phyloP scores from a whole-genome alignment of 768 basidiomycete genomes.

The Boletus insuetus region DNA sequence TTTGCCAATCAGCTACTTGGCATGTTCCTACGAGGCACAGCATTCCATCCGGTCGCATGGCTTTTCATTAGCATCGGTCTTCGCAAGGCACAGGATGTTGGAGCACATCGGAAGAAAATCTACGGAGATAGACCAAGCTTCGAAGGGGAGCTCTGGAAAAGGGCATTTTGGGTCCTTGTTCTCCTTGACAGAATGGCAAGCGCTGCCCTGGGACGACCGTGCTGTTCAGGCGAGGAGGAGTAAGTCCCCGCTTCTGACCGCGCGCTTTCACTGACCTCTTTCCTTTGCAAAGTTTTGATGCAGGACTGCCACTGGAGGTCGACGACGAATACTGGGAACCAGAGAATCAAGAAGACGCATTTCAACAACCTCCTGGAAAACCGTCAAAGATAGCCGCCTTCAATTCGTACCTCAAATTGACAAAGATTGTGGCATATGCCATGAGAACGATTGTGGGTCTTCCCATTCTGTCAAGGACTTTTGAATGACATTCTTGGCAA shows the following conservation, averaged over 20 bases:
- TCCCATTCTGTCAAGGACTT: neutral
- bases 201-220: conserved; percentile 53
- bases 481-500: conserved; percentile 8
- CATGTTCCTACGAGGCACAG: conserved; percentile 53
- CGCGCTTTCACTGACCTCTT: conserved; percentile 3
- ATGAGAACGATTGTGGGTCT: conserved; percentile 62
- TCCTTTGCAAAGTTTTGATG: conserved; percentile 64
- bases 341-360: conserved; percentile 46
- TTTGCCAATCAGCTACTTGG: conserved; percentile 42
- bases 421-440: conserved; percentile 66
- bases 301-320: conserved; percentile 77
- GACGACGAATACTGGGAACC: conserved; percentile 79
- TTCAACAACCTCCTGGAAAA: conserved; percentile 63
- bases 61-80: conserved; percentile 49
- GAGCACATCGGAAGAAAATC: conserved; percentile 65
- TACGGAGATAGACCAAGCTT: conserved; percentile 46
- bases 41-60: conserved; percentile 53
- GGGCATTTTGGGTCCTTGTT: conserved; percentile 73
- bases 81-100: conserved; percentile 71
- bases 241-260: conserved; percentile 31
- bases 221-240: conserved; percentile 65
- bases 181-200: conserved; percentile 57
- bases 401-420: conserved; percentile 61
- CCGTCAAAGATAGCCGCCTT: conserved; percentile 61
- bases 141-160: conserved; percentile 74